These are phyloP conservation scores for Populus nigra DNA, from an alignment of 345 rosid species.

Conservation along the genomic window DNA sequence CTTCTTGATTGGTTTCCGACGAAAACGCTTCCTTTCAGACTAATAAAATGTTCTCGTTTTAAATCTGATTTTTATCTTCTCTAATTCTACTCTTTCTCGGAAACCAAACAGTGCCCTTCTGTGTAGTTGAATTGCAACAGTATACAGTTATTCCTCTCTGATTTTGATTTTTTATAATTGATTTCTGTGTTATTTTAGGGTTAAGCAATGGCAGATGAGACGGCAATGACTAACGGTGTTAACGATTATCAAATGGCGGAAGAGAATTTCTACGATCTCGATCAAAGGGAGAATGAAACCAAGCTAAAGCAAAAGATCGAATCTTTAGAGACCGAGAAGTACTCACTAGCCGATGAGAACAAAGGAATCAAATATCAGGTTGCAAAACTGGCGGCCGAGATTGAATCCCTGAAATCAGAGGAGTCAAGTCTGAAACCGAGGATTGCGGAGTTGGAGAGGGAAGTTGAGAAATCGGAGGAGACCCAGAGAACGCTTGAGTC, in stretches of 20 bases:
- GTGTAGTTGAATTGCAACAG: not conserved
- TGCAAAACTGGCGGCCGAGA: slow-evolving; percentile 30
- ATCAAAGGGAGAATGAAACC: slow-evolving; percentile 25
- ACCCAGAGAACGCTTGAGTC: slow-evolving; percentile 48
- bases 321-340: slow-evolving; percentile 50
- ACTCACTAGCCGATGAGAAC: slow-evolving; percentile 39
- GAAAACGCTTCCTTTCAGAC: not conserved
- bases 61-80: not conserved
- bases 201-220: slow-evolving; percentile 45
- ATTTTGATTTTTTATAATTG: not conserved
- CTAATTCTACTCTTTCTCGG: not conserved
- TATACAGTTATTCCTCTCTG: not conserved
- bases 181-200: slow-evolving; percentile 2
- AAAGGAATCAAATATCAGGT: slow-evolving; percentile 36
- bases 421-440: slow-evolving; percentile 39
- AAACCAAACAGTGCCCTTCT: not conserved
- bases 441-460: slow-evolving; percentile 41
- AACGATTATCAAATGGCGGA: slow-evolving; percentile 27
- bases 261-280: slow-evolving; percentile 36
- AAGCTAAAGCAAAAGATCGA: slow-evolving; percentile 38
- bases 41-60: not conserved
- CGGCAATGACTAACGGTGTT: slow-evolving; percentile 33
- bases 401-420: slow-evolving; percentile 38
- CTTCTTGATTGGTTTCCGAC: slow-evolving; percentile 5
- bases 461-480: slow-evolving; percentile 51